phyloP scores from a whole-genome alignment of 768 basidiomycete genomes.

The Podaxis sp. region DNA sequence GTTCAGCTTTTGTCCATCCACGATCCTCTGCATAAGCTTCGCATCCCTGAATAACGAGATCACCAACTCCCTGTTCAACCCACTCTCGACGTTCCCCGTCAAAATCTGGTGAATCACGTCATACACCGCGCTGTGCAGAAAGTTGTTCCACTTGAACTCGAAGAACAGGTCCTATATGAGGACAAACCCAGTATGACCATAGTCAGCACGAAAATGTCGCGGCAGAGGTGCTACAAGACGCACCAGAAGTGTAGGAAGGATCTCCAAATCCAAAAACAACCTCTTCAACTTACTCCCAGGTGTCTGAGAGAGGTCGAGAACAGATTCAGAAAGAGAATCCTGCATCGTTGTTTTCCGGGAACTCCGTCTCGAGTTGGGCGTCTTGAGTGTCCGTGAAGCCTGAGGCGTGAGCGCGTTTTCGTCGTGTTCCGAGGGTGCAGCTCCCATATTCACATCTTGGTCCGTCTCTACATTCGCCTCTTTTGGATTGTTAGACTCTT shows the following conservation, averaged over 20 bases:
- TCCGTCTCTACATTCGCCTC: neutral
- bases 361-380: constrained; percentile 45
- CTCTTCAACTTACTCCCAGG: constrained; percentile 82
- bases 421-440: neutral
- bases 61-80: constrained; percentile 81
- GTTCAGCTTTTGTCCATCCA: constrained; percentile 81
- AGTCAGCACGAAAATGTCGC: neutral
- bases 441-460: neutral
- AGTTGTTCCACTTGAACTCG: constrained; percentile 96
- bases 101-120: constrained; percentile 95
- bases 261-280: constrained; percentile 68
- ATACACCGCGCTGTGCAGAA: constrained; percentile 94
- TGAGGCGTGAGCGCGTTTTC: constrained; percentile 12
- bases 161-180: constrained; percentile 88
- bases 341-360: constrained; percentile 44
- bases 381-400: neutral
- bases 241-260: constrained; percentile 78
- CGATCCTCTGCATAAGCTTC: constrained; percentile 76
- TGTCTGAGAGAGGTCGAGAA: constrained; percentile 40
- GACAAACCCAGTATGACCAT: constrained; percentile 2
- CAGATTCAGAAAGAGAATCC: constrained; percentile 17
- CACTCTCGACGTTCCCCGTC: constrained; percentile 80
- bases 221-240: constrained; percentile 25
- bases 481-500: neutral
- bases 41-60: constrained; percentile 87